These are phyloP conservation scores for Pelargonium exstipulatum DNA, from an alignment of 441 rosid species.

Conservation along the genomic window DNA sequence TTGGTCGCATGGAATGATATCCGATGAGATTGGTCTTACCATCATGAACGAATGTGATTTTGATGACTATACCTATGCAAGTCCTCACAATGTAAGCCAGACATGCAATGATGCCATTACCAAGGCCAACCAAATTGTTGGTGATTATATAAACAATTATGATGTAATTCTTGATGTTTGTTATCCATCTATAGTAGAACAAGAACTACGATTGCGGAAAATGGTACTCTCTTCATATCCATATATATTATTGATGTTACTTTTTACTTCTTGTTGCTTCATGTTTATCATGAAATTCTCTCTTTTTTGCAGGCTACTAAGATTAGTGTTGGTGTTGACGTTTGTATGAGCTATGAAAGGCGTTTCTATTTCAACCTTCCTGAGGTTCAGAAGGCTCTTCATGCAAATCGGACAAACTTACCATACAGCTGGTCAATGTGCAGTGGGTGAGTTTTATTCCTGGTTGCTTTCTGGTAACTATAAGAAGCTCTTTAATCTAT, in stretches of 20 bases:
- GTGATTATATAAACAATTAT: conserved; percentile 49
- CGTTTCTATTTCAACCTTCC: conserved; percentile 67
- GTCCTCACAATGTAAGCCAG: conserved; percentile 45
- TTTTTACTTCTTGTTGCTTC: not conserved
- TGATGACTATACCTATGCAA: conserved; percentile 52
- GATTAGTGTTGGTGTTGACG: conserved; percentile 73
- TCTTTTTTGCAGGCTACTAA: conserved; percentile 50
- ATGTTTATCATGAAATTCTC: not conserved
- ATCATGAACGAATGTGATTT: conserved; percentile 69
- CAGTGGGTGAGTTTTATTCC: conserved; percentile 40
- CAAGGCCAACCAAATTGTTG: conserved; percentile 39
- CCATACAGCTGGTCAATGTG: conserved; percentile 69
- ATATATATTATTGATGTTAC: not conserved
- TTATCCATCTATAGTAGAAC: conserved; percentile 66
- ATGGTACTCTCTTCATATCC: conserved; percentile 32
- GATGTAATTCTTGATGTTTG: conserved; percentile 73
- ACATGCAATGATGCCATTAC: conserved; percentile 45
- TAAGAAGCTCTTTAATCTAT: too few relatives aligned
- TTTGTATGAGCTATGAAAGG: conserved; percentile 64
- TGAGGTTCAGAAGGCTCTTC: conserved; percentile 79
- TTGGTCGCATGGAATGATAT: conserved; percentile 90
- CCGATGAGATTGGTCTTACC: conserved; percentile 68
- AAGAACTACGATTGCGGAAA: conserved; percentile 64
- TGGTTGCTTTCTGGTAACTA: too few relatives aligned
- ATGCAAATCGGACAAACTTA: conserved; percentile 62